Base-by-base conservation (phyloP, 306 rosid species). In the Delonix regia region DNA sequence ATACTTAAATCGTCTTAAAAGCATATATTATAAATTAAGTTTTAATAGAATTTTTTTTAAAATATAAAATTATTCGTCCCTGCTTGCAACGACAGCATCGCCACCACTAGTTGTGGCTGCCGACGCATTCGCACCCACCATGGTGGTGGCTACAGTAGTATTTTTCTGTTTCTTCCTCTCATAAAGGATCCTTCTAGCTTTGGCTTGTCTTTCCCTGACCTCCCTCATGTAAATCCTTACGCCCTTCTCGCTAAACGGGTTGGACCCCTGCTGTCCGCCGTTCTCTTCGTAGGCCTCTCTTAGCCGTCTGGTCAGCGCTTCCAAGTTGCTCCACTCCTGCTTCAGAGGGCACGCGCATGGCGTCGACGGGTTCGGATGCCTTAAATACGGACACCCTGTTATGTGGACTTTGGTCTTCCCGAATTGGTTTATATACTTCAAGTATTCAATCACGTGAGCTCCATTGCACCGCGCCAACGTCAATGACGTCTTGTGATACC, bases 271-370 rank as follows among this genome's bases (percentile, higher is more conserved):
- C 1, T 91, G 84, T 0, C 98, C 99, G 0, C 99, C 98, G 91
- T 87, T 87, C 84, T 96, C 99, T 53, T 96, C 99, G 71, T 83
- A 91, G 6, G 99, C 99, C 0, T 98, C 99, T 41, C 99, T 36
- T 2, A 96, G 94, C 4, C 99, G 94, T n/a, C 99, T 98, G 82
- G 93, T 91, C 47, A 96, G 91, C 34, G 99, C 98, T 74, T 96
- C 99, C 0, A 96, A 86, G 69, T 98, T 96, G 9, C 99, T 97
- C 99, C 99, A 94, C 0, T 97, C 99, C 53, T 94, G 99, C 60
- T 85, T 90, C 7, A 96, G 86, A 0, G 96, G 99, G 41, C 99
- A 96, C 2, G 93, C 90, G 48, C 99, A 96, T 0, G 99, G 94
- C 0, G 97, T 88, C 0, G 99, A 98, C 1, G 99, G 99, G 71